Evolutionary conservation across 352 stramenopile genomes (phyloP), one percentile per base, ranked within the genome.

Genomic region (Globisporangium perplexum): DNA sequence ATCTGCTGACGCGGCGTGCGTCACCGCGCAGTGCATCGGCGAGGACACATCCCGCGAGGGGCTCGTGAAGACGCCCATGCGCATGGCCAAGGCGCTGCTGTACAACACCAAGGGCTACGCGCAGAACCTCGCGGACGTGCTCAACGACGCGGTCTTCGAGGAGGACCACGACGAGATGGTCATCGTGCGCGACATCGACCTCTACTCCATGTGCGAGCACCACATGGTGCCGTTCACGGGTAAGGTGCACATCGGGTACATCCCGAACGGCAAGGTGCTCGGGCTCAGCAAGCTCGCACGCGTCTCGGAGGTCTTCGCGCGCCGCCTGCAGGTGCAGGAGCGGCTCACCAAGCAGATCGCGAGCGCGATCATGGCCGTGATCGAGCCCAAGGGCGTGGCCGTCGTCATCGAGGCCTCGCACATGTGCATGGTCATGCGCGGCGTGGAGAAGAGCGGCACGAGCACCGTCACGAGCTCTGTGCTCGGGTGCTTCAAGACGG

Each of bases 341-440:
- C 79, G 97, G 14, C 76, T 99, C n/a, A 99, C 97, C 11, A 96
- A 96, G 62, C 94, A 99, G 72, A 99, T 99, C 77, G 97, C 94
- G 1, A 95, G 98, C 72, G 96, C 96, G 12, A 93, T 99, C 52
- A 97, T 98, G 78, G 87, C 98, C 55, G 93, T 93, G 26, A 91
- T 99, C 48, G 70, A 98, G 59, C 96, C 97, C 43, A 82, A 98
- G 51, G 97, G 97, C 33, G 97, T 99, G 18, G 97, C 85, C 4
- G 97, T 99, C n/a, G 95, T 99, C 53, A 93, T 99, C 50, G 97
- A 99, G 71, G 93, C 94, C 36, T 96, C 83, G 35, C 97, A 99
- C 79, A 99, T 99, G 90, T 99, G 97, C 76, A 99, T 99, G 97
- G 87, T 97, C 36, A 99, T 99, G 96, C 86, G 97, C 31, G 97